Base-by-base conservation (phyloP, 768 basidiomycete genomes). In the Daedaleopsis sinensis region DNA sequence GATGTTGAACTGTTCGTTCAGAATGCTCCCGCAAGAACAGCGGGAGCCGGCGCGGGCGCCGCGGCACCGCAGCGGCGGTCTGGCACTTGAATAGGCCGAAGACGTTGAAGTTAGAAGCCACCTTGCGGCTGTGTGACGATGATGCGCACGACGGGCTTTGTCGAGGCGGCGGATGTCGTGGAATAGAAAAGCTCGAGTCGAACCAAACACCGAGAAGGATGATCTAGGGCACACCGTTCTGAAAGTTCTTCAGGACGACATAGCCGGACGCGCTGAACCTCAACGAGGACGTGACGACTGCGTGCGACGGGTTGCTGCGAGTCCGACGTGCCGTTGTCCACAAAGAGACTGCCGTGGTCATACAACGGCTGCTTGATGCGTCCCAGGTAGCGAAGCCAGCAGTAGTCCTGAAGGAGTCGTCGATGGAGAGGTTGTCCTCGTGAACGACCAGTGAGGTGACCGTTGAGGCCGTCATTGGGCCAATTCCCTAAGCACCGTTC, bases 11-110 rank as follows among this genome's bases (percentile, higher is more conserved):
- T 79, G 70, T 98, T 97, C 8, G 85, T 90, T 93, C 93, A 98
- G 78, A 94, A 98, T 2, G 84, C 83, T 37, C 93, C 96, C 0
- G 93, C 83, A 57, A 97, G 79, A 61, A 98, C 85, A 18, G 93
- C 87, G 0, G 94, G 93, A 1, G 93, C 91, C 1, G 83, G 77
- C 1, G 86, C 80, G 11, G 85, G 74, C 27, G 84, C 78, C 1
- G 76, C 47, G 16, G 82, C 57, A 49, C 52, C 32, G 77, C 73
- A 18, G 76, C 65, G 15, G 77, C 64, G n/a, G 78, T 68, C 72
- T 90, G 90, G 62, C 88, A 82, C 54, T 74, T 68, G 70, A 83
- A 82, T 35, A 87, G 51, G 21, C 76, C 79, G 1, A 76, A 74
- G 57, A 80, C 70, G 62, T 63, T 58, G 49, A 71, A 54, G 16